A percentile compares a stretch with the other conserved stretches of the same genome.
These are phyloP conservation scores for Phoma sp. DNA, from an alignment of 2,329 filamentous ascomycete genomes.

Conservation along the genomic window DNA sequence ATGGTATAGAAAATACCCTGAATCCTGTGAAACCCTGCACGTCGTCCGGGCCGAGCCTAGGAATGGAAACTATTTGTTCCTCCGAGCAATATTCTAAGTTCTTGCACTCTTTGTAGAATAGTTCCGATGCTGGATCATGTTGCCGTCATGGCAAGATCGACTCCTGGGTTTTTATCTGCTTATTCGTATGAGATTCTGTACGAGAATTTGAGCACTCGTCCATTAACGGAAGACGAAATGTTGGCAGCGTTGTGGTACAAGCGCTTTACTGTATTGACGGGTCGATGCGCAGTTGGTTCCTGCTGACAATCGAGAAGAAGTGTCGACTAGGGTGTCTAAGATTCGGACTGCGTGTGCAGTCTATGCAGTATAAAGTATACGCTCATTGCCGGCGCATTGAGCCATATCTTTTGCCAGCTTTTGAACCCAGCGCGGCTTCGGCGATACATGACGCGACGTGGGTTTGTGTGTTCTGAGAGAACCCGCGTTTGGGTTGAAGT, in stretches of 20 bases:
- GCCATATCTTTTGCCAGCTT: no score
- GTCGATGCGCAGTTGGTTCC: neutral
- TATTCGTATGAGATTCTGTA: neutral
- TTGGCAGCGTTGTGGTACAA: neutral
- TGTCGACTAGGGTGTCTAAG: neutral
- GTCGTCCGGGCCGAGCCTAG: slow-evolving; percentile 8
- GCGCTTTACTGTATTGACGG: neutral
- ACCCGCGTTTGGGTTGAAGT: neutral
- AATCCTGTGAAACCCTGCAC: slow-evolving; percentile 6
- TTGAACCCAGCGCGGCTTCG: neutral
- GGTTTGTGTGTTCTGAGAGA: neutral
- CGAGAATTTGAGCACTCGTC: neutral
- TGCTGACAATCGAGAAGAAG: neutral
- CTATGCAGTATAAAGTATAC: neutral
- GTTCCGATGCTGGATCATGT: no score
- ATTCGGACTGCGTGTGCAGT: neutral
- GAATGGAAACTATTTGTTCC: slow-evolving; percentile 1
- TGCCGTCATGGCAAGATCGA: neutral
- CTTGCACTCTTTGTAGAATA: neutral
- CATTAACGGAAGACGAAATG: neutral
- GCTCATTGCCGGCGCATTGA: neutral
- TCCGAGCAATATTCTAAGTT: neutral
- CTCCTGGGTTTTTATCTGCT: neutral
- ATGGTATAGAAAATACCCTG: slow-evolving; percentile 1
- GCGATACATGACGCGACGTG: neutral